These are phyloP conservation scores for Corylus americana DNA, from an alignment of 306 rosid genomes.

Conservation along the genomic window DNA sequence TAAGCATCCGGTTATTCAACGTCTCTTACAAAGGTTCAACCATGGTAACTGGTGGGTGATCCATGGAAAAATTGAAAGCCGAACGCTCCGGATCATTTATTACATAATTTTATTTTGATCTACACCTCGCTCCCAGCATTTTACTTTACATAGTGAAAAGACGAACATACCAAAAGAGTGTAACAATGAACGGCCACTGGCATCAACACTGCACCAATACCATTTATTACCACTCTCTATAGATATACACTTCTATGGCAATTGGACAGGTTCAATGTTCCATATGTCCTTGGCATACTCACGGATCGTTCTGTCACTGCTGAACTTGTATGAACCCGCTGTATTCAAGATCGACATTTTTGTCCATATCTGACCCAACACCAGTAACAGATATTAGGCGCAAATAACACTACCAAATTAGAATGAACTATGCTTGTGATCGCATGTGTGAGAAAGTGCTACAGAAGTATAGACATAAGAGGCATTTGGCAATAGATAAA, in stretches of 20 bases:
- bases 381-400: slow-evolving; percentile 27
- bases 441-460: background rate
- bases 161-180: background rate
- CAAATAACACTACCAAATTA: slow-evolving; percentile 20
- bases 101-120: background rate
- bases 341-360: slow-evolving; percentile 94
- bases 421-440: background rate
- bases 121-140: background rate
- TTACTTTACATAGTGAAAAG: background rate
- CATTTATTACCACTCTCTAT: slow-evolving; percentile 13
- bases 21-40: background rate
- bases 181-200: background rate
- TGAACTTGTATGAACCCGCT: slow-evolving; percentile 93
- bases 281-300: slow-evolving; percentile 92
- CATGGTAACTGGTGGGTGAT: background rate
- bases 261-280: slow-evolving; percentile 68
- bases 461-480: slow-evolving; percentile 20
- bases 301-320: slow-evolving; percentile 96
- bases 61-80: background rate
- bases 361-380: slow-evolving; percentile 77
- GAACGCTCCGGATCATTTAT: background rate
- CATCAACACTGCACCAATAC: slow-evolving; percentile 26
- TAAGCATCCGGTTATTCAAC: background rate
- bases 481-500: slow-evolving; percentile 1
- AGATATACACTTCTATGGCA: slow-evolving; percentile 43